Base-by-base conservation (phyloP, 768 basidiomycete genomes). In the Tephrocybe sp. region DNA sequence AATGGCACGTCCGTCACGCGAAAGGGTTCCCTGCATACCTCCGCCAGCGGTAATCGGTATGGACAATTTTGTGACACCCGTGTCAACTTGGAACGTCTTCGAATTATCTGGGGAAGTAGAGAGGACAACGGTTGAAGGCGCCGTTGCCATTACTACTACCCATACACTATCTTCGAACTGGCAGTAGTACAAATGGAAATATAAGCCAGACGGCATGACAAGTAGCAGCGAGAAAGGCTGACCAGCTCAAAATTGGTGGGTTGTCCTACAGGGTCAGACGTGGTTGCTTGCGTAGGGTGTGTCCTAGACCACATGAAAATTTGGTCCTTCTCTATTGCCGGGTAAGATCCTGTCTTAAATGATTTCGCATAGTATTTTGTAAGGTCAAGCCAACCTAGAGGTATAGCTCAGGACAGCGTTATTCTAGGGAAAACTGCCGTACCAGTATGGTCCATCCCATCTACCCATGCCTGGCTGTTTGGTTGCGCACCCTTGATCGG, bases 401-500 rank as follows among this genome's bases (percentile, higher is more conserved):
- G 33, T 22, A 23, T 18, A 25, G 57, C 16, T 12, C 31, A 23
- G 36, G 38, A 30, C 53, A 16, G 30, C 33, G 15, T 37, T 43
- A 49, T 47, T 34, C 60, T 16, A 12, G 61, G 54, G 45, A 18
- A 31, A 16, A 8, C 16, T 25, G 16, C 3, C 31, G 25, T 34
- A 72, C 74, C 74, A 31, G 72, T 70, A 57, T 84, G 82, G 50
- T 79, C 65, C 63, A 83, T 80, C 0, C 86, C 85, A 56, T 85
- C 61, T 4, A 85, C 84, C 87, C 88, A 90, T 6, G 75, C 75
- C 55, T 88, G 76, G 43, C 84, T 86, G 61, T 80, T 74, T 40
- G 89, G 88, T 60, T 86, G 82, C 22, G 71, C 78, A 9, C 88
- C 85, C 54, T 83, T 78, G 57, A 89, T 80, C 2, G 91, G 89